Conservation (phyloP, 139 green algal species). For the Protoeuglena noctilucae region DNA sequence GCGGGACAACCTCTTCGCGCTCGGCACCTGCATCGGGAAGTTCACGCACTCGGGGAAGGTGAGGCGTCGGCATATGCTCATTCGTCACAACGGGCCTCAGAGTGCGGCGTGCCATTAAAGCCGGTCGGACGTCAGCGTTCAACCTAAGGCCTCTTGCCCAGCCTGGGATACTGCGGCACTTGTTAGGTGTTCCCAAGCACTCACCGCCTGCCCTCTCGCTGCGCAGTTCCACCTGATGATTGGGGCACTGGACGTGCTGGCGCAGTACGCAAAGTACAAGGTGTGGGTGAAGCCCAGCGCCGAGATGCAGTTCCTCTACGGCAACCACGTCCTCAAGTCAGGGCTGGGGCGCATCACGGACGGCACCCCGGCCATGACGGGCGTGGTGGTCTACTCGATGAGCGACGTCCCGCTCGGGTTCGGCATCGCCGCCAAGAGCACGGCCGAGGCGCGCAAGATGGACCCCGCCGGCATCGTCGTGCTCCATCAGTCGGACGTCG, state of each 20-base stretch:
- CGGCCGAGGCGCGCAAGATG: slow-evolving; percentile 69
- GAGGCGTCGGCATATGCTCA: no score
- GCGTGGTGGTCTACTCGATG: slow-evolving; percentile 73
- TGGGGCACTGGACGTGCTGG: slow-evolving; percentile 73
- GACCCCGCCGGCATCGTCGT: slow-evolving; percentile 83
- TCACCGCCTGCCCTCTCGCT: no score
- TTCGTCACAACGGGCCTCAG: no score
- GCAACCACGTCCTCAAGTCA: slow-evolving; percentile 95
- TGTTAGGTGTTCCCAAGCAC: no score
- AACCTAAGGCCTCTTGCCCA: no score
- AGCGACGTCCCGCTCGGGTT: slow-evolving; percentile 93
- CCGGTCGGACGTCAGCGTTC: no score
- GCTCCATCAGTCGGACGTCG: slow-evolving; percentile 86
- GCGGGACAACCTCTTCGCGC: slow-evolving; percentile 69
- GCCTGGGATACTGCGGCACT: no score
- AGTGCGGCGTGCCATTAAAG: no score
- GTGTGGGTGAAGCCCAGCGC: slow-evolving; percentile 92
- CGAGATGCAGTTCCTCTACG: slow-evolving; percentile 98
- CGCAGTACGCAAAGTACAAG: slow-evolving; percentile 88
- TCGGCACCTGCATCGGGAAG: slow-evolving; percentile 89
- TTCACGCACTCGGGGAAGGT: slow-evolving; percentile 92
- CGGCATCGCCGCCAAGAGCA: slow-evolving; percentile 75
- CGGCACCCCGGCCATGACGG: slow-evolving; percentile 72
- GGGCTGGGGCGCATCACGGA: slow-evolving; percentile 93
- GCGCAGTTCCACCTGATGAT: slow-evolving; percentile 86